Evolutionary conservation across 768 basidiomycete genomes (phyloP), one percentile per base, ranked within the genome.

Genomic region (Goffeauzyma gilvescens): DNA sequence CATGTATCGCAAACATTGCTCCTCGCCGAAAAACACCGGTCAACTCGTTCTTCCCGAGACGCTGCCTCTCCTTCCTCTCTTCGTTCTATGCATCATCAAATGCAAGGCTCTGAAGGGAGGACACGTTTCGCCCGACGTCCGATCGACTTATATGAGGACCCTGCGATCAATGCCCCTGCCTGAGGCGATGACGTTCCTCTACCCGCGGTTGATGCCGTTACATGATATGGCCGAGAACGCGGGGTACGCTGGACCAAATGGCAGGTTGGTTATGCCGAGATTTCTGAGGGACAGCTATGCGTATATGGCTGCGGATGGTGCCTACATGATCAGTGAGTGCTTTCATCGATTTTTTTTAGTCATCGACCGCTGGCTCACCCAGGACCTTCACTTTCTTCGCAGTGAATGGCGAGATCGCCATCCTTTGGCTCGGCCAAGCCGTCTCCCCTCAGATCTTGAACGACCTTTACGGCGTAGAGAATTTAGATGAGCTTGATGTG

Each of bases 41-140:
- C 90, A 95, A 90, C 65, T 98, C 48, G 81, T 98, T 48, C 75
- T 98, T 20, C 93, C 93, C 5, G 93, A 96, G 64, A 78, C 81
- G 0, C 87, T 86, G 69, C 78, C 79, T 55, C 71, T 79, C 1
- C 71, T 96, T 32, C 84, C 87, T 0, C 69, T 85, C 14, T 87
- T 78, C 58, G 73, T 74, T 3, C 68, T 95, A 2, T 76, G 76
- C 9, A 72, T 95, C 25, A 69, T 80, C 34, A 98, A 98, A 67
- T 74, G 74, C 40, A 90, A 93, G 60, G 78, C 86, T 15, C 65
- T 98, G n/a, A 90, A 93, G 77, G 85, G 90, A 76, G 76, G 81
- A 13, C 77, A 75, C 52, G 87, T 98, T 37, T 78, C 81, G 5
- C 79, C 86, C n/a, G 93, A 96, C 54, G 85, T 89, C 9, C 79